Evolutionary conservation across 2,329 filamentous ascomycete species (phyloP), one percentile per base, ranked within the genome.

Genomic region (Reticulascus tulasneorum): DNA sequence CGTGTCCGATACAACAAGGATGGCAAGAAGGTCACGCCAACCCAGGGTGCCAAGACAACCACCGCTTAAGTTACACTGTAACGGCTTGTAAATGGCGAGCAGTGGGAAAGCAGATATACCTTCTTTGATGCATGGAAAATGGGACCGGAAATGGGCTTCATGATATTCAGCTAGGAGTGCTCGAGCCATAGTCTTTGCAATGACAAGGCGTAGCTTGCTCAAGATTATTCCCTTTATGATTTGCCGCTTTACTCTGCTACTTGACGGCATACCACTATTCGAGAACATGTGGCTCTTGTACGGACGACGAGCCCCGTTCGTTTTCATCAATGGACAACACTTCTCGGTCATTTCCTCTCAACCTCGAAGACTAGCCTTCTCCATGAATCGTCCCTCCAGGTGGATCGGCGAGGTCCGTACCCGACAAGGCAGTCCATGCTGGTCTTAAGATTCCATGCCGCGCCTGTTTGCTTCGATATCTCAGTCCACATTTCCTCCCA

Each of bases 1-100:
- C 83, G 93, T 67, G 90, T 98, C 62, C 81, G 93, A 63, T 98
- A 94, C 88, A 98, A 98, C 86, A 96, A 97, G 85, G 93, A 98
- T 66, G 91, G 42, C 79, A 98, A 98, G 89, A 98, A 98, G 86
- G 83, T 98, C 67, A 84, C 83, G 69, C 89, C 91, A 54, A 85
- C 84, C 64, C 82, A 88, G 73, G 75, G 76, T 55, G 76, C 78
- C 61, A 87, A 86, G 75, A 73, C 75, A 58, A 25, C 29, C 18
- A 29, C 13, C 15, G 9, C 24, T 27, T 20, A 32, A 32, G 20
- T 23, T 7, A 12, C 15, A 29, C 29, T 26, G 23, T 21, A 18
- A 23, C 17, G 13, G 39, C 30, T 31, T 35, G 17, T 10, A 26
- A 24, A 31, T 27, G 33, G 40, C 23, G 28, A 36, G 23, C 40